Conservation (phyloP, 1,284 basidiomycete genomes). For the Trichosporon coremiiforme region DNA sequence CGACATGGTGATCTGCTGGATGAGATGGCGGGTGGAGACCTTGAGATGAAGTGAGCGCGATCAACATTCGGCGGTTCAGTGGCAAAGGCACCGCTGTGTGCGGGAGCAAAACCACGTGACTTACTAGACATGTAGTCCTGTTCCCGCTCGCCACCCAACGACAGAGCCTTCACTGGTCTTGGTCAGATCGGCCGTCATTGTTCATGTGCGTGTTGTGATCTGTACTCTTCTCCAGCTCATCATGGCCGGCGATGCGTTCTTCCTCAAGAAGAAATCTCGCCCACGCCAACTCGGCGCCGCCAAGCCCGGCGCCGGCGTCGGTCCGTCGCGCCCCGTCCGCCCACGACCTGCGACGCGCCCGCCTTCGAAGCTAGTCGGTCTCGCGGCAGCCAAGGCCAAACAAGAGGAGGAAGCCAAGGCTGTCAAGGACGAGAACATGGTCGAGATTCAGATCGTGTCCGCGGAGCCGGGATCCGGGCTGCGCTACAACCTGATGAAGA, state of each 20-base stretch:
- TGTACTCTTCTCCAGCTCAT: constrained; percentile 8
- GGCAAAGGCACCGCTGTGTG: constrained; percentile 8
- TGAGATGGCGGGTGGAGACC: not conserved
- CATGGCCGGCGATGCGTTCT: constrained; percentile 45
- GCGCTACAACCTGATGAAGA: constrained; percentile 49
- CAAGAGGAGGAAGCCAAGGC: constrained; percentile 7
- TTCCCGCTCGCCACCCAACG: constrained; percentile 16
- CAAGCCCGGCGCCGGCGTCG: not conserved
- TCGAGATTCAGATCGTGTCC: constrained; percentile 50
- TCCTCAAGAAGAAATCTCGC: constrained; percentile 46
- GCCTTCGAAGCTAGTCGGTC: constrained; percentile 6
- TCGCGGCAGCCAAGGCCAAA: constrained; percentile 12
- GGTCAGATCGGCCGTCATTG: not conserved
- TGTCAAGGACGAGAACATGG: constrained; percentile 33
- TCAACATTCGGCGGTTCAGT: not conserved
- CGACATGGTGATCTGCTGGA: constrained; percentile 26
- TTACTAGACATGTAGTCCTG: not conserved
- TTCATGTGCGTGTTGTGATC: not conserved
- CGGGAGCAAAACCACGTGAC: constrained; percentile 12
- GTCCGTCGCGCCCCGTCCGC: constrained; percentile 3
- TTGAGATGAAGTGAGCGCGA: not conserved
- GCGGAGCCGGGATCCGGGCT: constrained; percentile 28
- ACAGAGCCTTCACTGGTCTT: not conserved
- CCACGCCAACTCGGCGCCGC: constrained; percentile 4
- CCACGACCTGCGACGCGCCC: constrained; percentile 8